Percentiles rank a stretch among this genome's conserved stretches.
Conservation (phyloP, 2,329 filamentous ascomycete genomes). For the Apiospora arundinis region DNA sequence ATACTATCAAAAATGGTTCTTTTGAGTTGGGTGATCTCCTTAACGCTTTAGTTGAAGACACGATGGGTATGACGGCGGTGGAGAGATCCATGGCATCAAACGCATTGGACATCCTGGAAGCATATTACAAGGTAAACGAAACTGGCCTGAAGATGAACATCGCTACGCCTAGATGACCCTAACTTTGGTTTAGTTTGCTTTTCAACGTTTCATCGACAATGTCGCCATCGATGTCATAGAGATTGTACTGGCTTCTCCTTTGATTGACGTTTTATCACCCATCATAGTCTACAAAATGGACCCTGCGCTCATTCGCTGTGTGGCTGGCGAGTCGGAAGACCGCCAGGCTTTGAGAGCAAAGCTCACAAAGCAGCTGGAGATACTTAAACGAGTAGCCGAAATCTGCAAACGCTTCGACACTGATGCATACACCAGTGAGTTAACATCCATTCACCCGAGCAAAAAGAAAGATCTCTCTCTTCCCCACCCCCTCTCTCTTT, state of each 20-base stretch:
- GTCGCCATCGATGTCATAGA: slow-evolving; percentile 51
- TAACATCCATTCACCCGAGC: neutral
- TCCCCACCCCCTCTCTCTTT: neutral
- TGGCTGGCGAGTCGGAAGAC: slow-evolving; percentile 51
- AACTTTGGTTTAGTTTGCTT: slow-evolving; percentile 45
- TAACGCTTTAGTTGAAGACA: neutral
- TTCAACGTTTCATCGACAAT: slow-evolving; percentile 52
- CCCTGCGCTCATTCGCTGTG: slow-evolving; percentile 40
- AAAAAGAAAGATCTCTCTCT: neutral
- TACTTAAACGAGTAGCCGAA: slow-evolving; percentile 44
- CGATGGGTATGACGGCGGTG: slow-evolving; percentile 30
- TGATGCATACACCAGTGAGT: neutral
- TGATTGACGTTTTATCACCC: slow-evolving; percentile 48
- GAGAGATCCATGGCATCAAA: slow-evolving; percentile 39
- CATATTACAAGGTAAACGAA: slow-evolving; percentile 42
- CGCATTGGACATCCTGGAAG: slow-evolving; percentile 42
- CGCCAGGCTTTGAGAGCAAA: slow-evolving; percentile 43
- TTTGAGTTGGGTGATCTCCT: neutral
- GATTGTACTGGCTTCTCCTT: slow-evolving; percentile 42
- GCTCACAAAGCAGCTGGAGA: slow-evolving; percentile 44
- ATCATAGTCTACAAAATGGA: slow-evolving; percentile 45
- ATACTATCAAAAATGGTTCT: neutral
- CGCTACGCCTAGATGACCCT: neutral
- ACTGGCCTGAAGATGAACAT: neutral
- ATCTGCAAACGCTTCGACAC: slow-evolving; percentile 45